Conservation (phyloP, 2,329 filamentous ascomycete genomes). For the Biscogniauxia sp. region DNA sequence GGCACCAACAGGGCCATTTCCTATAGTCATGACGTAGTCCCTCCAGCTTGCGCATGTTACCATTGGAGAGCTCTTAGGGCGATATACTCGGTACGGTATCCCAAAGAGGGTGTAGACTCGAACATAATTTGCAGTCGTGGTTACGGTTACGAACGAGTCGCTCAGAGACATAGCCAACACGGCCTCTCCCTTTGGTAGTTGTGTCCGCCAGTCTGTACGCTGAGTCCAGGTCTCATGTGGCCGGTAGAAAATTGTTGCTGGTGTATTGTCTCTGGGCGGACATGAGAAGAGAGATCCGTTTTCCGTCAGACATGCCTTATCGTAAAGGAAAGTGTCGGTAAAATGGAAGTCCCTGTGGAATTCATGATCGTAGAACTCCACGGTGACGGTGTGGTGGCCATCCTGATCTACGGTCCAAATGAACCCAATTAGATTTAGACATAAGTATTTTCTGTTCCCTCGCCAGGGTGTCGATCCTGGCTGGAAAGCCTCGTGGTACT, state of each 20-base stretch:
- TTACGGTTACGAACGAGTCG: slow-evolving; percentile 86
- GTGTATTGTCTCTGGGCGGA: slow-evolving; percentile 61
- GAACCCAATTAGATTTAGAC: slow-evolving; percentile 88
- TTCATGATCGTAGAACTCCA: slow-evolving; percentile 96
- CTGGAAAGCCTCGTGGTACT: slow-evolving; percentile 83
- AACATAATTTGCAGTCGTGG: slow-evolving; percentile 83
- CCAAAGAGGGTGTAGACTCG: slow-evolving; percentile 92
- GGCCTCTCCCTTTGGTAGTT: slow-evolving; percentile 82
- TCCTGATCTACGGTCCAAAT: slow-evolving; percentile 98
- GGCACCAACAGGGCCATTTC: slow-evolving; percentile 80
- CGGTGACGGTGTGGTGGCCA: slow-evolving; percentile 86
- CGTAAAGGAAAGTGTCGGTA: slow-evolving; percentile 92
- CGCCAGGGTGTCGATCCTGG: slow-evolving; percentile 95
- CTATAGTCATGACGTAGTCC: slow-evolving; percentile 94
- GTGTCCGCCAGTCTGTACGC: slow-evolving; percentile 83
- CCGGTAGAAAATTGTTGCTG: slow-evolving; percentile 88
- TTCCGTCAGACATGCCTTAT: slow-evolving; percentile 89
- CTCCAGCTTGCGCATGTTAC: slow-evolving; percentile 93
- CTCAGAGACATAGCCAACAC: slow-evolving; percentile 87
- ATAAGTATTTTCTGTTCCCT: slow-evolving; percentile 89
- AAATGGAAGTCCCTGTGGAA: slow-evolving; percentile 94
- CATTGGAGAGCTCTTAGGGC: slow-evolving; percentile 85
- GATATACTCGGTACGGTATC: slow-evolving; percentile 81
- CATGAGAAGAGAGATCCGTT: slow-evolving; percentile 84
- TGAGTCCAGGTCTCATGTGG: slow-evolving; percentile 97